Conservation (phyloP, 2,329 filamentous ascomycete species). For the Phaeosphaeria sp. region DNA sequence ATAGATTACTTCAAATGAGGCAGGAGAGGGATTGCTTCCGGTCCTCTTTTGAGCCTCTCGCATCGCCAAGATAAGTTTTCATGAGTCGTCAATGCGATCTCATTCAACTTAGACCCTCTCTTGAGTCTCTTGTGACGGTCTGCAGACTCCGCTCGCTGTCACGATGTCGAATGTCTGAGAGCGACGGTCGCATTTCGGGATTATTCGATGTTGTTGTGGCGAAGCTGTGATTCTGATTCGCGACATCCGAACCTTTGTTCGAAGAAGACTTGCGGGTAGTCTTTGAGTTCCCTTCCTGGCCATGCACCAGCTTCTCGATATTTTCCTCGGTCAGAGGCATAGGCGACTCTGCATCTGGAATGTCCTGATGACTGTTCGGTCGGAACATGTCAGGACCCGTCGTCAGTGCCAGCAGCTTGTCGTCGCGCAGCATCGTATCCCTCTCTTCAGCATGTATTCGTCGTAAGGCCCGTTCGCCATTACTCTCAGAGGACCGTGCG, state of each 20-base stretch:
- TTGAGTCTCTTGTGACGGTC: conserved; percentile 28
- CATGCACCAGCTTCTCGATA: conserved; percentile 42
- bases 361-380: conserved; percentile 26
- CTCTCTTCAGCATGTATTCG: conserved; percentile 63
- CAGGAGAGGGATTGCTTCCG: conserved; percentile 1
- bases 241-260: conserved; percentile 20
- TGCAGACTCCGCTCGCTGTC: conserved; percentile 41
- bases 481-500: conserved; percentile 50
- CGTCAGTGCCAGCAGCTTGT: conserved; percentile 60
- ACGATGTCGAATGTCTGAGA: conserved; percentile 19
- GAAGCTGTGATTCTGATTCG: conserved; percentile 23
- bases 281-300: conserved; percentile 29
- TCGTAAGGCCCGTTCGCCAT: conserved; percentile 54
- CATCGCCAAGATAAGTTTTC: not conserved
- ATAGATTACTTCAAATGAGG: conserved; percentile 7
- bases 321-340: conserved; percentile 48
- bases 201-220: conserved; percentile 15
- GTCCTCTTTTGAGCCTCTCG: not conserved
- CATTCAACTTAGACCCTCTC: not conserved
- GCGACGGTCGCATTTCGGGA: conserved; percentile 23
- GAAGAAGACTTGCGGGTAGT: conserved; percentile 17
- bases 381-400: conserved; percentile 46
- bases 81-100: not conserved
- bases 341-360: conserved; percentile 19
- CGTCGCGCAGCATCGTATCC: conserved; percentile 60